phyloP scores from a whole-genome alignment of 176 grass and related monocot genomes.

The Aegilops longissima region DNA sequence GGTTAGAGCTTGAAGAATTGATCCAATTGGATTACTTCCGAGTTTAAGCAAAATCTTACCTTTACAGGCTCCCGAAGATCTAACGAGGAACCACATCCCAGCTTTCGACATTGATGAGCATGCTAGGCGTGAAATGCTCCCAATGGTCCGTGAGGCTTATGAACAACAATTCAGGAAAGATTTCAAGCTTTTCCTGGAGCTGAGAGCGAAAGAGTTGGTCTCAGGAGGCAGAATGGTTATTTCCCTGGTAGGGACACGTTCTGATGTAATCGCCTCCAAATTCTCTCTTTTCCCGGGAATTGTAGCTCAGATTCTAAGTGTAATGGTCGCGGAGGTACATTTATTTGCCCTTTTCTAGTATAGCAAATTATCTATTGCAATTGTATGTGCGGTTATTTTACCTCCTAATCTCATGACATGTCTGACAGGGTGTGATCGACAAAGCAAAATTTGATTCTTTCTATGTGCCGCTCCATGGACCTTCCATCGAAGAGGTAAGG shows the following conservation, averaged over 20 bases:
- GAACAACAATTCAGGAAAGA: not conserved
- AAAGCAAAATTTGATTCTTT: not conserved
- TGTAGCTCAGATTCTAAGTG: not conserved
- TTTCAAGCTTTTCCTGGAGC: not conserved
- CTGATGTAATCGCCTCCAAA: not conserved
- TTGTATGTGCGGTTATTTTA: not conserved
- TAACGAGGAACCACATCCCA: not conserved
- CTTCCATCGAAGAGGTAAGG: not conserved
- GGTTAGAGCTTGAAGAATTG: not conserved
- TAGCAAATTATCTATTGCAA: not conserved
- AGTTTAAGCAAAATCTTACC: not conserved
- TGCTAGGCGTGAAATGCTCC: not conserved
- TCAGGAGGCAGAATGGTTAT: not conserved
- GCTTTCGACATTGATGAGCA: not conserved
- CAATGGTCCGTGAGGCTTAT: not conserved
- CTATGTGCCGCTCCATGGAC: not conserved
- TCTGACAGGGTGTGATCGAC: not conserved
- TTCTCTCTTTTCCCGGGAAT: no score
- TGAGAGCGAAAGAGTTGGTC: constrained; percentile 16
- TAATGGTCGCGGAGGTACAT: not conserved
- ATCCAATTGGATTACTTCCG: not conserved
- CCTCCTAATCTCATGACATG: not conserved
- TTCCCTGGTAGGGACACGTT: not conserved
- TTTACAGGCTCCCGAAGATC: constrained; percentile 2
- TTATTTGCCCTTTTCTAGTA: not conserved